Base-by-base conservation (phyloP, 1,139 yeast species). In the Diutina pseudorugosa region DNA sequence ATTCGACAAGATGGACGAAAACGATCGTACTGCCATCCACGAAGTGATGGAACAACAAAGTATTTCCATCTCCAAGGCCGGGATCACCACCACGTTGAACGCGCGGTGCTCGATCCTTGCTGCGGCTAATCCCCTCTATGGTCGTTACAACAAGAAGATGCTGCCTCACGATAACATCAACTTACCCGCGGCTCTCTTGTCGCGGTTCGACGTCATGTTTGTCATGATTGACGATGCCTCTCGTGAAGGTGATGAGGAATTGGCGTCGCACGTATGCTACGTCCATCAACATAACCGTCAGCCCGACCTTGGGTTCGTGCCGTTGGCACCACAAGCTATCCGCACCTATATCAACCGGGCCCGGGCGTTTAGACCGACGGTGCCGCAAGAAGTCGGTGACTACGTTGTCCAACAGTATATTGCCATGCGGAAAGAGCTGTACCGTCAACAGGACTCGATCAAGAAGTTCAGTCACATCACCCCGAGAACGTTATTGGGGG, bases 21-120 rank as follows among this genome's bases (percentile, higher is more conserved):
- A 79, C 56, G 98, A 94, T 68, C 79, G 99, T 65, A 93, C 98
- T 0, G 98, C 98, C 4, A 94, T 94, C 64, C 98, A 93, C 69
- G 98, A 93, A 74, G 99, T 94, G 48, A 94, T 94, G 99, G 99
- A 94, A 72, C 99, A 94, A 67, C 98, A 94, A 69, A 94, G 98
- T 2, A 93, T 94, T 57, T 88, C 96, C 33, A 94, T 94, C 56
- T 87, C 98, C 50, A 94, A 94, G 68, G 99, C 98, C 2, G 99
- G 99, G 59, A 93, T 94, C 60, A 88, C 95, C 58, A 94, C 99
- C 7, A 90, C 98, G 0, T 75, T 94, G 59, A 94, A 94, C 66
- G 98, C 99, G 12, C 80, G 99, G 67, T 82, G 98, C 0, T 90
- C 98, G 1, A 88, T 94, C 56, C 70, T 94, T 57, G 98, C 99